Base-by-base conservation (phyloP, 306 rosid species). In the Quillaja saponaria region DNA sequence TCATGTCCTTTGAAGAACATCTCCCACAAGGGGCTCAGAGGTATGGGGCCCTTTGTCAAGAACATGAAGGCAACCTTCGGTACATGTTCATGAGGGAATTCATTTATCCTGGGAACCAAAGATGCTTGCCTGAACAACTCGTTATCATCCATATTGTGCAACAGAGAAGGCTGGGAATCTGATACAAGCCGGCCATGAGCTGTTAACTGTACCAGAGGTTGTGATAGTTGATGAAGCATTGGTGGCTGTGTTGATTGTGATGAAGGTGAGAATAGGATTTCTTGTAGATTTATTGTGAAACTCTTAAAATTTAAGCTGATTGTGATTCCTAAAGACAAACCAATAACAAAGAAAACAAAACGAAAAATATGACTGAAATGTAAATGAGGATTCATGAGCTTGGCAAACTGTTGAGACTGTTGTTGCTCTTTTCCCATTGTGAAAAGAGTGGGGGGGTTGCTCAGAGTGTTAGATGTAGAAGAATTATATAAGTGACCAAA, bases 21-120 rank as follows among this genome's bases (percentile, higher is more conserved):
- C 54, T 82, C 87, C 87, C 85, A 85, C 60, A 79, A 20, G 21
- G 85, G 85, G 3, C 62, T 67, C 34, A 85, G 65, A 59, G 73
- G 82, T 37, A 80, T 40, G 7, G 73, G 42, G 8, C 88, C 86
- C 58, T 67, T 85, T 15, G 80, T 72, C 84, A 82, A 71, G 71
- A 80, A 85, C 92, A 82, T 82, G 84, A 80, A 85, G 54, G 86
- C 88, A 12, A 85, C 65, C 64, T 80, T 82, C 13, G 84, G 82
- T 45, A 55, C 79, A 60, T 58, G 63, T 38, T 66, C 57, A 21
- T 34, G 59, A 3, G 61, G 64, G 17, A 57, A 49, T 8, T 60
- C 56, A 58, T 61, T n/a, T 9, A 57, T 66, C 33, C 33, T 61
- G 0, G 81, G 79, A 75, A 74, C 79, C 68, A 57, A 41, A 17